Base-by-base conservation (phyloP, 139 green algal species). In the Chlamydomonas schloesseri region DNA sequence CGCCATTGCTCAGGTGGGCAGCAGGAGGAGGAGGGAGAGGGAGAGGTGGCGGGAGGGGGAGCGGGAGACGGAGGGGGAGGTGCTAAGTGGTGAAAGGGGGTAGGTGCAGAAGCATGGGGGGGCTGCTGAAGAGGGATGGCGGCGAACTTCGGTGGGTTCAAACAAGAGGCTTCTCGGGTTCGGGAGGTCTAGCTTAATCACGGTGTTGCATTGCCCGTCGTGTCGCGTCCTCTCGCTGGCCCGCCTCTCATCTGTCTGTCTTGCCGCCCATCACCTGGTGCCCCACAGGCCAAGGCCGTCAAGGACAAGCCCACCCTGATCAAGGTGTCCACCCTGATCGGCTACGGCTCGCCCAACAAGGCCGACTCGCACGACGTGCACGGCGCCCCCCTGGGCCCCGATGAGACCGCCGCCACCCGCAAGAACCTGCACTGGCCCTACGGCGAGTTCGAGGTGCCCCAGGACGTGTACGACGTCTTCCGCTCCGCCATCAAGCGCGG, bases 261-360 rank as follows among this genome's bases (percentile, higher is more conserved):
- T n/a, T n/a, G n/a, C 69, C 78, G 47, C 67, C 26, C 87, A 93
- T 31, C n/a, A 15, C 29, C 83, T 55, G 34, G 29, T 28, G 15
- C 42, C 33, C 33, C 42, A 14, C 64, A 95, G 73, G 95, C 96
- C 86, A 98, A 99, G 96, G 71, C 81, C 23, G 97, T 98, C 36
- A 98, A 95, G 34, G 97, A 99, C 95, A 98, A 98, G 95, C 97
- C 97, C 73, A 97, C 96, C 46, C 88, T 99, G 60, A 98, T 99
- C 95, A 99, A 98, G 92, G 93, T 97, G 58, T 97, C 95, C 88
- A 99, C 98, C 83, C 95, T 98, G 85, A 99, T 99, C 88, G 98
- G 98, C 80, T 99, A 98, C 88, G 98, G 98, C 83, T 99, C 98
- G 9, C 98, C 98, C 88, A 99, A 99, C 95, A 99, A 99, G 96